These are phyloP conservation scores for Bromus sterilis DNA, from an alignment of 176 grass and related monocot species.

Conservation along the genomic window DNA sequence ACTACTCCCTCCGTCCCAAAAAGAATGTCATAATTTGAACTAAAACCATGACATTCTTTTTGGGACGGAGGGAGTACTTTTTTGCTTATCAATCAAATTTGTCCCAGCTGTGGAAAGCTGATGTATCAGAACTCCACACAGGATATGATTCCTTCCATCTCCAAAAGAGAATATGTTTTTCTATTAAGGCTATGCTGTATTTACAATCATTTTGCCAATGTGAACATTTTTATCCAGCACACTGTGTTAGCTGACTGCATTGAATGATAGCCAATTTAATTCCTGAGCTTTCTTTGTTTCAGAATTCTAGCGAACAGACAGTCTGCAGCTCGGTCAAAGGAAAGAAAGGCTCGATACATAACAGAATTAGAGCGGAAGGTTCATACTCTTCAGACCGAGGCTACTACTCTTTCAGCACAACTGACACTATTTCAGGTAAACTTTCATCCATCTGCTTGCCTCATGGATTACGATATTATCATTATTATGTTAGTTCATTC, in stretches of 20 bases:
- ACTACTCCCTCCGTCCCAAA: too few relatives aligned
- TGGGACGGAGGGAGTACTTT: too few relatives aligned
- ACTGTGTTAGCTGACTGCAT: not conserved
- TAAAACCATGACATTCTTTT: too few relatives aligned
- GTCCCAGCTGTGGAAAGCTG: not conserved
- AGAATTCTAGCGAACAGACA: slow-evolving; percentile 95
- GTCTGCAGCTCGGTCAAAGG: slow-evolving; percentile 90
- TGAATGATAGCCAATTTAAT: slow-evolving; percentile 4
- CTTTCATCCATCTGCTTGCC: not conserved
- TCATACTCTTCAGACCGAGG: slow-evolving; percentile 78
- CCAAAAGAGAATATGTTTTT: not conserved
- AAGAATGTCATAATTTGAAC: too few relatives aligned
- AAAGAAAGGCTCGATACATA: slow-evolving; percentile 90
- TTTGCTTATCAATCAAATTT: not conserved
- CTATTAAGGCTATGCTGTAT: not conserved
- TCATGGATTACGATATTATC: slow-evolving; percentile 2
- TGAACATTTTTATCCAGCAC: not conserved
- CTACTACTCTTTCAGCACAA: slow-evolving; percentile 76
- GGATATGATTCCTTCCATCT: not conserved
- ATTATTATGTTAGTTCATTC: not conserved
- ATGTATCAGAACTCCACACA: not conserved
- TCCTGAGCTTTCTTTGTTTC: slow-evolving; percentile 13
- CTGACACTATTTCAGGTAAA: slow-evolving; percentile 72
- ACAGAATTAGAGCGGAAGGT: slow-evolving; percentile 82
- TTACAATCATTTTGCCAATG: not conserved